These are phyloP conservation scores for Leishmania arabica DNA, from an alignment of 208 protist species.

Conservation along the genomic window DNA sequence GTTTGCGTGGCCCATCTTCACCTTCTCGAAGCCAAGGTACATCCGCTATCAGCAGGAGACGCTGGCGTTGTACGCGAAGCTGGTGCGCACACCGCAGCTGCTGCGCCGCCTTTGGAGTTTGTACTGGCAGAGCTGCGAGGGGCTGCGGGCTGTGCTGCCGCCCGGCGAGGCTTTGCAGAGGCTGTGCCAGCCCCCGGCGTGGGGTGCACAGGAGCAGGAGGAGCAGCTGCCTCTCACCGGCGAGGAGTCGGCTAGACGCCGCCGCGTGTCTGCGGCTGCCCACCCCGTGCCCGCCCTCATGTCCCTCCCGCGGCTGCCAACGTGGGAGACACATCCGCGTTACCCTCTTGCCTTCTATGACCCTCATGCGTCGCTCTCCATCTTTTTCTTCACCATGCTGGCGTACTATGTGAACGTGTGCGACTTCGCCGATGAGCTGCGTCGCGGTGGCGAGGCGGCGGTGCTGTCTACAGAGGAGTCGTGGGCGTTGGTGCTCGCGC, in stretches of 20 bases:
- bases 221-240: not conserved
- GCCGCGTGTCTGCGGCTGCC: slow-evolving; percentile 8
- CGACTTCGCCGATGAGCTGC: slow-evolving; percentile 65
- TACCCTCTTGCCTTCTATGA: slow-evolving; percentile 59
- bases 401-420: slow-evolving; percentile 73
- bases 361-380: slow-evolving; percentile 68
- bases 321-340: slow-evolving; percentile 26
- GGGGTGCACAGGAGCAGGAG: not conserved
- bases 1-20: slow-evolving; percentile 80
- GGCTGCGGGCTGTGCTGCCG: slow-evolving; percentile 34
- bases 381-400: slow-evolving; percentile 78
- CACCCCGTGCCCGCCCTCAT: not conserved
- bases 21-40: slow-evolving; percentile 42
- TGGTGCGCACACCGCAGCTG: slow-evolving; percentile 54
- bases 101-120: slow-evolving; percentile 69
- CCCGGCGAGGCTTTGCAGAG: slow-evolving; percentile 23
- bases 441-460: slow-evolving; percentile 20
- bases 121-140: slow-evolving; percentile 54
- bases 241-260: not conserved
- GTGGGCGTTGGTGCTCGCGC: slow-evolving; percentile 61
- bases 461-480: slow-evolving; percentile 49
- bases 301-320: slow-evolving; percentile 21
- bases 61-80: slow-evolving; percentile 59
- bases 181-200: slow-evolving; percentile 21
- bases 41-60: slow-evolving; percentile 49